Base-by-base conservation (phyloP, 208 protist genomes). In the Phytomonas francai region DNA sequence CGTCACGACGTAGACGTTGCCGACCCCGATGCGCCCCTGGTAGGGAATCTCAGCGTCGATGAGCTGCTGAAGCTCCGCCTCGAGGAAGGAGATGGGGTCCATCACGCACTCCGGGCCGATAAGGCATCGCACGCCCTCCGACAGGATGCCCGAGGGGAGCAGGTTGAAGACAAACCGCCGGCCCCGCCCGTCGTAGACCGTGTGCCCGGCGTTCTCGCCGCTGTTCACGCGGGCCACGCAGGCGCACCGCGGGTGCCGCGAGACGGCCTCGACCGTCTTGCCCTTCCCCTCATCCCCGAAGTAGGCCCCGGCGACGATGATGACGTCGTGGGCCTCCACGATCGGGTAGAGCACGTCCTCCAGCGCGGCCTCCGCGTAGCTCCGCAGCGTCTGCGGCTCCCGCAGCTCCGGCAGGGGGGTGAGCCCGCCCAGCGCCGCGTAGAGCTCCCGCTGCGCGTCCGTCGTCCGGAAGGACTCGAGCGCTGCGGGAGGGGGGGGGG, bases 241-340 rank as follows among this genome's bases (percentile, higher is more conserved):
- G 32, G 80, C 92, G 72, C 91, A 93, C 28, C 59, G 70, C 0
- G 85, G 87, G 77, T 97, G 88, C 29, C 66, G 79, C 1, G 89
- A 79, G 16, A 97, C 89, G 16, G 88, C 92, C 63, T 97, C 87
- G 12, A 97, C 92, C 12, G 92, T 95, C 78, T 97, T 97, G 68
- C 92, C 92, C 61, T 97, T 97, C 62, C 92, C 92, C 68, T 97
- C 92, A 66, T 97, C 92, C 9, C 92, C 92, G 71, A 97, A 97
- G 74, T 94, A 97, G 36, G 89, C 87, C 31, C 92, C 92, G 1
- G 87, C 88, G 19, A 97, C 89, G 75, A 97, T 93, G 68, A 97
- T 90, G 33, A 97, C 73, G 45, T 93, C 72, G 72, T 91, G 67
- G 42, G 73, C 60, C 28, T 95, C 92, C 58, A 97, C 74, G 30